Evolutionary conservation across 805 yeast genomes (phyloP).

Genomic region (Isabelozyma gotoi): DNA sequence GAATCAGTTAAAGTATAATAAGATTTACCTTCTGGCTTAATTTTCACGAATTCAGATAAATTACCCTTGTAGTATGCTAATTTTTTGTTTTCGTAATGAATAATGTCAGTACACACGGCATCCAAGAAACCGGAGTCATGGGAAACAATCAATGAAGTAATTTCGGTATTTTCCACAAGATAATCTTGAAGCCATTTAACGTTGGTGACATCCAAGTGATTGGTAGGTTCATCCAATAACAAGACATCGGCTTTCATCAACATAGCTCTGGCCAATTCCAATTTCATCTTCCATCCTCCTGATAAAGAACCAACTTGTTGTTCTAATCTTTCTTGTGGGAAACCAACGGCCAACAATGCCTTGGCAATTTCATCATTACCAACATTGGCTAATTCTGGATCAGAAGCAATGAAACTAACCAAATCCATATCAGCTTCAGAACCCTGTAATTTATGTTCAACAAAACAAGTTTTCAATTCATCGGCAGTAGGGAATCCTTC

Average conservation of each 20-base stretch:
- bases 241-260: slow-evolving; percentile 94
- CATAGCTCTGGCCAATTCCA: slow-evolving; percentile 98
- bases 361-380: slow-evolving; percentile 67
- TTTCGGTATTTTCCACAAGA: slow-evolving; percentile 74
- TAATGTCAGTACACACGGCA: slow-evolving; percentile 92
- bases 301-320: slow-evolving; percentile 93
- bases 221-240: slow-evolving; percentile 95
- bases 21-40: slow-evolving; percentile 93
- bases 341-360: slow-evolving; percentile 85
- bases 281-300: slow-evolving; percentile 99
- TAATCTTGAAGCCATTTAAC: slow-evolving; percentile 95
- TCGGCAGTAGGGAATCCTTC: slow-evolving; percentile 96
- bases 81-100: slow-evolving; percentile 93
- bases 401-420: slow-evolving; percentile 83
- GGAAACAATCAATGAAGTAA: slow-evolving; percentile 93
- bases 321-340: slow-evolving; percentile 82
- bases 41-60: slow-evolving; percentile 85
- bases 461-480: slow-evolving; percentile 88
- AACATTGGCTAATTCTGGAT: slow-evolving; percentile 71
- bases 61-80: slow-evolving; percentile 96
- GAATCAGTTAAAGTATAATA: slow-evolving; percentile 93
- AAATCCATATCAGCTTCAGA: slow-evolving; percentile 89
- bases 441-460: slow-evolving; percentile 95
- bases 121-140: slow-evolving; percentile 98
- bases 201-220: slow-evolving; percentile 92